A percentile compares a stretch with the other conserved stretches of the same genome.
Evolutionary conservation across 2,329 filamentous ascomycete species (phyloP).

Genomic region (Colletotrichum ledebouriae): DNA sequence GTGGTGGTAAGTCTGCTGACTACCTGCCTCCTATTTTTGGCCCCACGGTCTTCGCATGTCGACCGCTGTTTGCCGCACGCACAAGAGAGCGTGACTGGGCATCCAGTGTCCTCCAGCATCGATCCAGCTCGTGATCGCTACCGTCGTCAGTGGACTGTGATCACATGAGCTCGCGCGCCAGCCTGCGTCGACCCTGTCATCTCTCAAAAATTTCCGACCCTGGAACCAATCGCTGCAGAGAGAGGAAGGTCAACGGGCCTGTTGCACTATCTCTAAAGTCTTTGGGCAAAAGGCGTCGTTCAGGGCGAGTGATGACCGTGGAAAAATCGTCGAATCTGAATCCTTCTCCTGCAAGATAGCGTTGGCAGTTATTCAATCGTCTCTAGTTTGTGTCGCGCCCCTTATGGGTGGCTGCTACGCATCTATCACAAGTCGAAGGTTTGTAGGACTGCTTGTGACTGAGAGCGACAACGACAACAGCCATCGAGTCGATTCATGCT

Average conservation of each 20-base stretch:
- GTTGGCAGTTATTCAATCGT: conserved; percentile 10
- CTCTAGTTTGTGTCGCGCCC: neutral
- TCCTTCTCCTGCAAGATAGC: conserved; percentile 9
- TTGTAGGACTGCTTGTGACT: neutral
- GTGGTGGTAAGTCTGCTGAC: conserved; percentile 37
- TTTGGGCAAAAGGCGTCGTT: neutral
- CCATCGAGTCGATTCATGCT: conserved; percentile 8
- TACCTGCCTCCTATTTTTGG: conserved; percentile 25
- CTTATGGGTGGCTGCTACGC: neutral
- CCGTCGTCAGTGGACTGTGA: conserved; percentile 31
- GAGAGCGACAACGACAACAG: neutral
- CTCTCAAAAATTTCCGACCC: neutral
- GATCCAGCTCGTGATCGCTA: conserved; percentile 26
- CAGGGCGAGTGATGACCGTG: neutral
- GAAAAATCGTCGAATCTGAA: neutral
- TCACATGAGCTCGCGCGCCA: conserved; percentile 23
- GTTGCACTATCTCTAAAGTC: conserved; percentile 5
- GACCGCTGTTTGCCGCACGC: conserved; percentile 35
- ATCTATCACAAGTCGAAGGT: neutral
- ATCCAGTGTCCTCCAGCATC: neutral
- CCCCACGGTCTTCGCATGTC: conserved; percentile 17
- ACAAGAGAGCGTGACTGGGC: conserved; percentile 12
- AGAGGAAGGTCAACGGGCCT: neutral
- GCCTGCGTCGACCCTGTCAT: neutral
- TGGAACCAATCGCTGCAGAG: conserved; percentile 8